Evolutionary conservation across 2,329 filamentous ascomycete species (phyloP), one percentile per base, ranked within the genome.

Genomic region (Fusarium albosuccineum): DNA sequence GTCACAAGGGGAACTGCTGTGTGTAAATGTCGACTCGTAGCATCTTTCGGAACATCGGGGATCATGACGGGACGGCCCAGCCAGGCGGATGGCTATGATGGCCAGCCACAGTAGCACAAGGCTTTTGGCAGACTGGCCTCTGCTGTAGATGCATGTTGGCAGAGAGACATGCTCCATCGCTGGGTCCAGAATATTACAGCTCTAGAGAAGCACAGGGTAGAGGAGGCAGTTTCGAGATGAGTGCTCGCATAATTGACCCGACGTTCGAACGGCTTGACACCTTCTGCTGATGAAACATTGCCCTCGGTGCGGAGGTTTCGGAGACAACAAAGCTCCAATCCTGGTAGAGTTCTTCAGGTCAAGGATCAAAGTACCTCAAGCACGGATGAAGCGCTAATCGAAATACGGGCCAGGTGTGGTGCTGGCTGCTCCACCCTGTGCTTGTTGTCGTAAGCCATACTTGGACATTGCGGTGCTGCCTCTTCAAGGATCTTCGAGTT

Each of bases 261-360:
- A 42, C 17, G 22, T 22, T 22, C 22, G n/a, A 29, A 39, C 26
- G 26, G 34, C 41, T 56, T 56, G 26, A 48, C 48, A 41, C 30
- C 13, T 46, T 67, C 26, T 42, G 49, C 33, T 62, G 49, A 64
- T 62, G 41, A 51, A 50, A 56, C 52, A 54, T 44, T 34, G 41
- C 41, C 14, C 53, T 58, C 22, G 30, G 13, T 59, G 42, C 66
- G 66, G 66, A 66, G 57, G 66, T 60, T 68, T 69, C 66, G 66
- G 66, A 62, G 37, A 34, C 52, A 55, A n/a, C 39, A 36, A 37
- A 55, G 30, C 41, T 37, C 33, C 42, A 56, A 56, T 46, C 33
- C 33, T 16, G 22, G 22, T 22, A 59, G 49, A 59, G 33, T 59
- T 64, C 22, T 16, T 10, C 27, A 45, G 49, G 17, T 22, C 66